Base-by-base conservation (phyloP, 2,329 filamentous ascomycete genomes). In the Didymella pinodella region DNA sequence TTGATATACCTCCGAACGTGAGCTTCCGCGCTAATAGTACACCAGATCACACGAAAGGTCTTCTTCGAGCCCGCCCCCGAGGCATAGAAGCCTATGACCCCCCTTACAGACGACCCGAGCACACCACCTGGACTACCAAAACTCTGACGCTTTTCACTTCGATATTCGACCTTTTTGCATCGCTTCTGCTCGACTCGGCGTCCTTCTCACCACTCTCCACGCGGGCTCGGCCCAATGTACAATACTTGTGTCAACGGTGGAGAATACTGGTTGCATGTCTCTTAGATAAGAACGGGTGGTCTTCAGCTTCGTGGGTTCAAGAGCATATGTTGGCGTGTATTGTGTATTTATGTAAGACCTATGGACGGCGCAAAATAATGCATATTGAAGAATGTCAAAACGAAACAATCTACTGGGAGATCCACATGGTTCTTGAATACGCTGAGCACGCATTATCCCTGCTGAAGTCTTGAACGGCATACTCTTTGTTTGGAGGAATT, bases 21-120 rank as follows among this genome's bases (percentile, higher is more conserved):
- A 49, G 10, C 12, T 26, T 10, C 34, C 25, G 25, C 31, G 40
- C 60, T 65, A 49, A 66, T 38, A 45, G 8, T 1, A 7, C 10
- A 11, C 7, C 60, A 71, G 68, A 66, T 71, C 52, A 68, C 67
- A 65, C 64, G 68, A 52, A 67, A 65, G 54, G 66, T 71, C 44
- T 71, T 71, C 62, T 70, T 71, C 53, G 68, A 71, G 45, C 63
- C 67, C 25, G 66, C 41, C 40, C 45, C 54, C 38, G 59, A 55
- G 32, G 31, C 32, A 29, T 59, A 60, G 12, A 48, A 48, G 20
- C 25, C 41, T n/a, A 38, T 28, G 10, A 22, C 32, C 16, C 8
- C 18, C 40, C 16, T 22, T 44, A 12, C 8, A 38, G 36, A 31
- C 7, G 28, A n/a, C 31, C 32, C 40, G 43, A 47, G 31, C 45